These are phyloP conservation scores for Blumeria hordei DNA, from an alignment of 2,329 filamentous ascomycete species.

Conservation along the genomic window DNA sequence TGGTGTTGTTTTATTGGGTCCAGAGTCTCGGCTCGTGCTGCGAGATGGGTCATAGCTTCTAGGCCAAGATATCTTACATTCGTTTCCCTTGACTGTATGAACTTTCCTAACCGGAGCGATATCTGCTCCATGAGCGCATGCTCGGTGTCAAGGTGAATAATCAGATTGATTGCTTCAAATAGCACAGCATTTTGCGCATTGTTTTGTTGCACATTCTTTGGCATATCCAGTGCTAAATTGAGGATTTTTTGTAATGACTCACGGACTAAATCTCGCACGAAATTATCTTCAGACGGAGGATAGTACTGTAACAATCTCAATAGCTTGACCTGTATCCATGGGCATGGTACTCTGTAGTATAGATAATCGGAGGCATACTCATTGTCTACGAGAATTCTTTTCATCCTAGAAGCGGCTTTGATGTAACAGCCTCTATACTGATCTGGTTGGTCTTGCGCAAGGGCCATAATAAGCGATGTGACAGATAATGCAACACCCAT, in stretches of 20 bases:
- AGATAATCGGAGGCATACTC: conserved; percentile 81
- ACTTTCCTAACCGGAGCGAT: conserved; percentile 70
- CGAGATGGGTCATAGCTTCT: conserved; percentile 95
- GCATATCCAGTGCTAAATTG: conserved; percentile 73
- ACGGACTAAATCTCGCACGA: conserved; percentile 75
- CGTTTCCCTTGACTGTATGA: conserved; percentile 89
- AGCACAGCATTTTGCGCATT: conserved; percentile 95
- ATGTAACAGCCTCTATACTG: conserved; percentile 85
- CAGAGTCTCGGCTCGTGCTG: conserved; percentile 75
- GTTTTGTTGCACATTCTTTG: conserved; percentile 97
- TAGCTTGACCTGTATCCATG: conserved; percentile 93
- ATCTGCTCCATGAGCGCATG: conserved; percentile 91
- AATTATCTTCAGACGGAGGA: conserved; percentile 80
- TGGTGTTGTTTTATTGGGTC: conserved; percentile 98
- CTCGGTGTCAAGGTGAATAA: conserved; percentile 92
- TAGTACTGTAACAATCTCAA: conserved; percentile 86
- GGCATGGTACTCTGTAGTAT: conserved; percentile 98
- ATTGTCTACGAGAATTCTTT: conserved; percentile 72
- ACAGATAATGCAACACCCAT: conserved; percentile 88
- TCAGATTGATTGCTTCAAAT: conserved; percentile 95
- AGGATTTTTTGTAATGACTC: conserved; percentile 80
- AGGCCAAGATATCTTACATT: conserved; percentile 91
- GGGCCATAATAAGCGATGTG: conserved; percentile 79
- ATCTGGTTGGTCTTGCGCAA: conserved; percentile 84
- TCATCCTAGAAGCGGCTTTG: conserved; percentile 74